Evolutionary conservation across 2,329 filamentous ascomycete species (phyloP), one percentile per base, ranked within the genome.

Genomic region (Alternaria atra): DNA sequence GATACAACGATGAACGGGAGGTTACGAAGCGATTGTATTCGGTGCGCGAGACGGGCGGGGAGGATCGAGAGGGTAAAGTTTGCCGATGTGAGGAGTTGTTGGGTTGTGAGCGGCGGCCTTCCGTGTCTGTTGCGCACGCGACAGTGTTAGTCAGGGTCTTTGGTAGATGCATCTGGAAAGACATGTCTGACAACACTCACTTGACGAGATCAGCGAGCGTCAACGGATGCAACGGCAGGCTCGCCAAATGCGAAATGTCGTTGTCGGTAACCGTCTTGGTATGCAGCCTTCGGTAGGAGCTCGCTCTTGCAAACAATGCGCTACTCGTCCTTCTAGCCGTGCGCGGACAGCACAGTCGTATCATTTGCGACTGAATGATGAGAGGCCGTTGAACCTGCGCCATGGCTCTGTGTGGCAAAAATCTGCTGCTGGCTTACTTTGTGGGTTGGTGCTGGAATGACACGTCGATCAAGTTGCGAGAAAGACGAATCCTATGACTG

Each of bases 1-100:
- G 94, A 94, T 27, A 99, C 95, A 56, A 99, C 94, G 66, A 99
- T 98, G 80, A 94, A 99, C 0, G 95, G 95, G 8, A 99, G 87
- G 76, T 97, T 97, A 65, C 94, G 90, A 17, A 99, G 84, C 43
- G 93, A 93, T 78, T 97, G 92, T 66, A 99, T 97, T 58, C 95
- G 92, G 77, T 96, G 93, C 27, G 95, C 95, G 27, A 99, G 89
- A 37, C 95, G 92, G 51, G 95, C 91, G 13, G 95, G 95, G 9
- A 98, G 89, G 54, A 97, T 91, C 29, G 90, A 92, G 67, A 98
- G 90, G 12, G 95, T 97, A 82, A 98, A 98, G 82, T 97, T 97
- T 64, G 95, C 95, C 2, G 94, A 97, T 37, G 90, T 89, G 71
- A 97, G 89, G 57, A 99, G 87, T 23, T 92, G 91, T 39, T 90